Evolutionary conservation across 148 eudicot species (phyloP), one percentile per base, ranked within the genome.

Genomic region (Vaccinium corymbosum): DNA sequence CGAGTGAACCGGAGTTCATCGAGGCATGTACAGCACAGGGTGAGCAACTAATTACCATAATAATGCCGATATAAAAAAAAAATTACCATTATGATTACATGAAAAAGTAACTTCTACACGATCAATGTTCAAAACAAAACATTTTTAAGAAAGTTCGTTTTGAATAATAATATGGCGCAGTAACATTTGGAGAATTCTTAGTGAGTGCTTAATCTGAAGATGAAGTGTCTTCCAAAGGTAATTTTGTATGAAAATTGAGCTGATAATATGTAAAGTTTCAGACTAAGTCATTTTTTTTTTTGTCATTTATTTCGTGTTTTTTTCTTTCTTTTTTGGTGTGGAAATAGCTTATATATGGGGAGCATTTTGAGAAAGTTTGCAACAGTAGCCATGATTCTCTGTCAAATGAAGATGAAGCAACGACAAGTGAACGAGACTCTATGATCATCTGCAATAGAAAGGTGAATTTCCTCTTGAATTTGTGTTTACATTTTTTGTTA

Each of bases 21-120:
- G 61, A 84, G 86, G 84, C 82, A 49, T 73, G 51, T 27, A 1
- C 66, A 79, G 83, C 59, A 61, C 19, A 87, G 90, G 92, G 92
- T 91, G 29, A 52, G 64, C 27, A 12, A 53, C 38, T 13, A 51
- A 52, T 16, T 29, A 20, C 29, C 68, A 20, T 61, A 27, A 20
- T 61, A n/a, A 61, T 42, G 46, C 46, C 46, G 46, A 0, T 42
- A 3, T 0, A 4, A 42, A 42, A 38, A 38, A 42, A 42, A 42
- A 42, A 0, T 42, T 42, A 42, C 46, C 46, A 42, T 42, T 42
- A 42, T 42, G 46, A 42, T 42, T 4, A 42, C 64, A n/a, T 64
- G 14, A 7, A 64, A 64, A 64, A 8, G 70, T 64, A 64, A 64
- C 29, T 64, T 64, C 0, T 64, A 64, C 8, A 64, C 8, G 0